phyloP scores from a whole-genome alignment of 805 yeast genomes.

The Tetrapisispora iriomotensis region DNA sequence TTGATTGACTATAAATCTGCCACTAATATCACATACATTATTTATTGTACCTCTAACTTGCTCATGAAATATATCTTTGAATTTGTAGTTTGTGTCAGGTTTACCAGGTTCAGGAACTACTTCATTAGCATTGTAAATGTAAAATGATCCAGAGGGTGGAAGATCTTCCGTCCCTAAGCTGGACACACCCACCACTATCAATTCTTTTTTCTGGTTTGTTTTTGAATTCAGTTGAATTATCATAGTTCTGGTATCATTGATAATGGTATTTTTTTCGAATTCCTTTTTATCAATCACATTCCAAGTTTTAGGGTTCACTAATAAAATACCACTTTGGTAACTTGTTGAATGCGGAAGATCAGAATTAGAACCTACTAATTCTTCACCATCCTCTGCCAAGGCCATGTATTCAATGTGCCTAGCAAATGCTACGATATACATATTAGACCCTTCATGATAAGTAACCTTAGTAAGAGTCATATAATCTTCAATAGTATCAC shows the following conservation, averaged over 20 bases:
- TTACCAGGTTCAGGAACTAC: conserved; percentile 83
- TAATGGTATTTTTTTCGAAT: conserved; percentile 56
- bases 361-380: conserved; percentile 47
- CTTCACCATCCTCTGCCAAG: conserved; percentile 63
- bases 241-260: conserved; percentile 30
- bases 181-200: conserved; percentile 72
- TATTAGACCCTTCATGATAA: conserved; percentile 57
- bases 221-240: conserved; percentile 31
- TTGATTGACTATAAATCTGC: conserved; percentile 73
- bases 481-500: conserved; percentile 27
- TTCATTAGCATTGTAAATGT: conserved; percentile 63
- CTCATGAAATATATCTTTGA: conserved; percentile 65
- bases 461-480: conserved; percentile 52
- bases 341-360: conserved; percentile 41
- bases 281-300: conserved; percentile 59
- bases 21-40: conserved; percentile 67
- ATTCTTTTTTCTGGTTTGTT: conserved; percentile 44
- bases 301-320: conserved; percentile 73
- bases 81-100: conserved; percentile 73
- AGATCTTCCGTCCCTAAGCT: conserved; percentile 69
- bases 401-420: conserved; percentile 51
- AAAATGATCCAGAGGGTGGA: conserved; percentile 68
- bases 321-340: conserved; percentile 49
- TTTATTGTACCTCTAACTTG: conserved; percentile 78
- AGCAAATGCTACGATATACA: conserved; percentile 54